Evolutionary conservation across 176 grass and related monocot species (phyloP).

Genomic region (Zea mays): Zm-B73-REFERENCE-NAM-5.0 NC_050099.1:166049501-166050000

Average conservation of each 20-base stretch:
- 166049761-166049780: constrained; percentile 1
- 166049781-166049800: constrained; percentile 27
- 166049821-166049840: constrained; percentile 32
- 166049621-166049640: constrained; percentile 51
- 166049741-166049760: constrained; percentile 18
- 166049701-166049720: constrained; percentile 31
- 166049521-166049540: constrained; percentile 83
- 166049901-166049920: constrained; percentile 52
- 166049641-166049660: constrained; percentile 64
- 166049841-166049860: constrained; percentile 35
- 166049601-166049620: constrained; percentile 42
- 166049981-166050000: constrained; percentile 93
- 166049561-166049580: constrained; percentile 65
- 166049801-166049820: constrained; percentile 33
- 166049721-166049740: constrained; percentile 2
- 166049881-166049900: constrained; percentile 41
- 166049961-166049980: constrained; percentile 97
- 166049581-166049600: constrained; percentile 41
- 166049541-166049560: constrained; percentile 91
- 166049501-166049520: constrained; percentile 78
- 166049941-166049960: constrained; percentile 84
- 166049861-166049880: constrained; percentile 33
- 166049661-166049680: constrained; percentile 81
- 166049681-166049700: constrained; percentile 50
- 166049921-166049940: constrained; percentile 88